phyloP scores from a whole-genome alignment of 306 rosid species.

The Astragalus membranaceus region DNA sequence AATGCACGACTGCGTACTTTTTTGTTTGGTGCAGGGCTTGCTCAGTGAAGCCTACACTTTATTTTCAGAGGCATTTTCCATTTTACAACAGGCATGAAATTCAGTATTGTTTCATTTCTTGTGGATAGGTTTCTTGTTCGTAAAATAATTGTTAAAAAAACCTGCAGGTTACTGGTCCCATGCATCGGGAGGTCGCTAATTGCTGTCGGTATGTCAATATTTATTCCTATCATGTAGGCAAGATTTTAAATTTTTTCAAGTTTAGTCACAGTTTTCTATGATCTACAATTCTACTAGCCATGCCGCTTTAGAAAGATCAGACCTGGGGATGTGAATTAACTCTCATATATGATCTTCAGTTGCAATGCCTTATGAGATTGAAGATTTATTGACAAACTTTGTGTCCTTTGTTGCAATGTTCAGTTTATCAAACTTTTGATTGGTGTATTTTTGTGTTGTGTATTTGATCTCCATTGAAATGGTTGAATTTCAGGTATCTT shows the following conservation, averaged over 20 bases:
- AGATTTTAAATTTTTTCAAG: neutral
- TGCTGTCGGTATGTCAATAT: conserved; percentile 75
- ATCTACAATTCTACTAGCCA: neutral
- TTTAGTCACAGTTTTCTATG: neutral
- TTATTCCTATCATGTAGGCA: neutral
- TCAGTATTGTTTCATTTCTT: conserved; percentile 4
- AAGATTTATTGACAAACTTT: neutral
- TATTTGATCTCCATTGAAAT: neutral
- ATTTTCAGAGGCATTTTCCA: conserved; percentile 94
- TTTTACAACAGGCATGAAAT: conserved; percentile 81
- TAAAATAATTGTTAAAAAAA: conserved; percentile 16
- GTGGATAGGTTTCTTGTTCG: conserved; percentile 11
- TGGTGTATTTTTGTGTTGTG: neutral
- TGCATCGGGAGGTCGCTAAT: conserved; percentile 99
- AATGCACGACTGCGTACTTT: neutral
- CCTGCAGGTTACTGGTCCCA: conserved; percentile 91
- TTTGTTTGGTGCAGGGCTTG: conserved; percentile 71
- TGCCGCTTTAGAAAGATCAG: neutral
- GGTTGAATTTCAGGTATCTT: conserved; percentile 73
- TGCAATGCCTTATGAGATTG: neutral
- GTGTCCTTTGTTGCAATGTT: neutral
- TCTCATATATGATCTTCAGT: neutral
- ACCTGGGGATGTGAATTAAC: neutral
- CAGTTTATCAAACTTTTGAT: neutral
- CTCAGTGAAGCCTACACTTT: conserved; percentile 93